Evolutionary conservation across 2,329 filamentous ascomycete genomes (phyloP).

Genomic region (Xylariales sp.): DNA sequence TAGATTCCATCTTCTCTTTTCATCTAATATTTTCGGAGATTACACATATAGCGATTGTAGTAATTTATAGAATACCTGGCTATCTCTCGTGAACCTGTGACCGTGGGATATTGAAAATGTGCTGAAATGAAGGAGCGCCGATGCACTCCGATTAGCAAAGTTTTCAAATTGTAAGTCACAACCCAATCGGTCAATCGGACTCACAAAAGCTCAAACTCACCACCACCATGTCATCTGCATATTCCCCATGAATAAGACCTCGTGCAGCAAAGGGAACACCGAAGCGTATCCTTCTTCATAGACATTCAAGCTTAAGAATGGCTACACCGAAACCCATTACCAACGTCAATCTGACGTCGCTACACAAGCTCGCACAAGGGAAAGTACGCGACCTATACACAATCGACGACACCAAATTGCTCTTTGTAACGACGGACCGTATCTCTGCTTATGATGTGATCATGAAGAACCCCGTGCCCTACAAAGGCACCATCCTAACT

Average conservation of each 20-base stretch:
- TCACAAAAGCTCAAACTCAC: not conserved
- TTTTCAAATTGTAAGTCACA: not conserved
- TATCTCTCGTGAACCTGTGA: no score
- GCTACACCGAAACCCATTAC: not conserved
- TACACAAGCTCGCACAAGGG: constrained; percentile 6
- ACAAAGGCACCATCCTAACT: constrained; percentile 49
- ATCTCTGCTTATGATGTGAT: constrained; percentile 96
- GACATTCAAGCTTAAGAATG: no score
- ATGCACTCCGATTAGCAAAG: not conserved
- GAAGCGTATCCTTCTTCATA: no score
- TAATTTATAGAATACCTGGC: no score
- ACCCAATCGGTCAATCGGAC: not conserved
- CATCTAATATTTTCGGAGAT: no score
- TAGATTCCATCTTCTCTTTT: no score
- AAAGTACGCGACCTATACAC: constrained; percentile 60
- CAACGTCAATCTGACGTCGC: constrained; percentile 3
- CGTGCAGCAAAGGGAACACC: no score
- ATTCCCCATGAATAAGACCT: no score
- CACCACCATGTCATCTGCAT: not conserved
- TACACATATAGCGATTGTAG: no score
- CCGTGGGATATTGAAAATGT: no score
- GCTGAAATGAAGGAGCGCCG: not conserved
- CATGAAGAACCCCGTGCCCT: constrained; percentile 59
- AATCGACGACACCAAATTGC: constrained; percentile 64
- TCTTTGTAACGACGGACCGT: constrained; percentile 83